Base-by-base conservation (phyloP, 805 yeast species). In the Yarrowia alimentaria region DNA sequence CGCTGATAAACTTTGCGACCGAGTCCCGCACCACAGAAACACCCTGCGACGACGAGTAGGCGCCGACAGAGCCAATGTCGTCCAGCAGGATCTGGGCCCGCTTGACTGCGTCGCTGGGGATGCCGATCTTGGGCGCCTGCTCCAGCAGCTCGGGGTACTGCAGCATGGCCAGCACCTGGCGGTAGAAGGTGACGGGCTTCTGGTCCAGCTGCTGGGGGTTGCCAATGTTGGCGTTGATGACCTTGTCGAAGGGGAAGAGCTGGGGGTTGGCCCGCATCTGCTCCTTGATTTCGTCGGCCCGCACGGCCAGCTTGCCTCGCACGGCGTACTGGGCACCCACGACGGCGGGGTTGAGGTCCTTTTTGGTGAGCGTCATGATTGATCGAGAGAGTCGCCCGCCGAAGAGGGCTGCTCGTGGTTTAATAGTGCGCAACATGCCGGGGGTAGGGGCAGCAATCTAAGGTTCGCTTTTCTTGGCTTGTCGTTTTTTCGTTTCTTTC, bases 171-270 rank as follows among this genome's bases (percentile, higher is more conserved):
- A 91, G 71, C 4, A 90, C 95, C 64, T 90, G 95, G 60, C 99
- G 78, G 68, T 88, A 90, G 72, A 93, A 93, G n/a, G 95, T 86
- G 60, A 93, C 73, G 1, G 99, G 99, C 61, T 81, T 77, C 67
- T 93, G 99, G 59, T 88, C 91, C 63, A 93, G 74, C 65, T 91
- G 98, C 68, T 93, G 99, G 2, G 99, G 99, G 65, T 93, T 93
- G 22, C 99, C 99, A 56, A 93, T 93, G 65, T 93, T 93, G 56
- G 96, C 93, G 61, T 80, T 82, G 64, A 94, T 84, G 60, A 93
- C 85, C 54, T 77, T 71, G 33, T 76, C 68, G 63, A 89, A 93
- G 0, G 95, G 95, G 57, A 88, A 70, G 5, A 85, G 78, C 14
- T 71, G 73, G 19, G 85, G 81, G 30, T 77, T 72, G 32, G 69